Conservation (phyloP, 345 rosid species). For the Boechera stricta region DNA sequence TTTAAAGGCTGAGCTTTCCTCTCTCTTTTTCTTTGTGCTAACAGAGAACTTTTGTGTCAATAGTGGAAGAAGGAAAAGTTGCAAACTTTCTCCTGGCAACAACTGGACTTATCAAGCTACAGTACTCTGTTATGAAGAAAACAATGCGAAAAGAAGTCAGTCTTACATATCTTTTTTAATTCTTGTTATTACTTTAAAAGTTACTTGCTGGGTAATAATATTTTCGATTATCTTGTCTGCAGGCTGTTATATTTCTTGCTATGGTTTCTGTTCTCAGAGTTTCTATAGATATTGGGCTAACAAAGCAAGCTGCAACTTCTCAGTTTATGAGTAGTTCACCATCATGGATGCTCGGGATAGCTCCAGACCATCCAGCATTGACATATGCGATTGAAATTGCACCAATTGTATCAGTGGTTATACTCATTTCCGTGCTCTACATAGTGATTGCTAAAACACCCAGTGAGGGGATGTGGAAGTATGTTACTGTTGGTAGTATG, state of each 20-base stretch:
- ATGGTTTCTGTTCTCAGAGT: slow-evolving; percentile 68
- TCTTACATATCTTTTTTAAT: slow-evolving; percentile 30
- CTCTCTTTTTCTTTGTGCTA: slow-evolving; percentile 29
- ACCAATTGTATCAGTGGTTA: slow-evolving; percentile 56
- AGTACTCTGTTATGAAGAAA: slow-evolving; percentile 60
- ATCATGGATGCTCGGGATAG: slow-evolving; percentile 76
- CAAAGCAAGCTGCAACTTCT: slow-evolving; percentile 95
- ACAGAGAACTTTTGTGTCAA: slow-evolving; percentile 33
- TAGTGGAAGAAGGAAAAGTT: slow-evolving; percentile 98
- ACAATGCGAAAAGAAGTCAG: slow-evolving; percentile 71
- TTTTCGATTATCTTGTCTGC: slow-evolving; percentile 45
- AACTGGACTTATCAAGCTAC: slow-evolving; percentile 70
- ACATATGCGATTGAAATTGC: slow-evolving; percentile 55
- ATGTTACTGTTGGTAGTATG: slow-evolving; percentile 58
- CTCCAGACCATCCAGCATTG: slow-evolving; percentile 59
- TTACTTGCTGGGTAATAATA: slow-evolving; percentile 12
- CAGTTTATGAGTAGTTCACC: slow-evolving; percentile 69
- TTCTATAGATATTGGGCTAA: slow-evolving; percentile 80
- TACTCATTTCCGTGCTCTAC: slow-evolving; percentile 58
- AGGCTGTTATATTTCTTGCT: slow-evolving; percentile 73
- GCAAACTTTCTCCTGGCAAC: slow-evolving; percentile 89
- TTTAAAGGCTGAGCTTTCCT: slow-evolving; percentile 3
- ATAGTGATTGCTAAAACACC: slow-evolving; percentile 39
- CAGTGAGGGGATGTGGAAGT: slow-evolving; percentile 51
- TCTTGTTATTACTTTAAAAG: slow-evolving; percentile 31